A percentile compares a stretch with the other conserved stretches of the same genome.
Evolutionary conservation across 257 asterid species (phyloP).

Genomic region (Agastache rugosa): DNA sequence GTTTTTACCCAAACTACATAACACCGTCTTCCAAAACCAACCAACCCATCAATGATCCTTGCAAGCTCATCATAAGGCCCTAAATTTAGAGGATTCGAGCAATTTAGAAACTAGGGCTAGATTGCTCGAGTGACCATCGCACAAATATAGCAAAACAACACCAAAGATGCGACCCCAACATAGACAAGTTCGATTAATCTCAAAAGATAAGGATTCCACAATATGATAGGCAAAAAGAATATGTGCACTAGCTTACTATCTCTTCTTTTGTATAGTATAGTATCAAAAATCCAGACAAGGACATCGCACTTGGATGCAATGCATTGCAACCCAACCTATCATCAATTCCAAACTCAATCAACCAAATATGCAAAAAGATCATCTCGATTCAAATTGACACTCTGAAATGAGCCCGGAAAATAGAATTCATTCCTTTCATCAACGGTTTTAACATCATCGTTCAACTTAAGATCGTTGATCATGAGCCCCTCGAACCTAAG

Average conservation of each 20-base stretch:
- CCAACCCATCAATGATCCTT: slow-evolving; percentile 25
- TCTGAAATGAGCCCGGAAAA: slow-evolving; percentile 15
- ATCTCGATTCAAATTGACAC: slow-evolving; percentile 1
- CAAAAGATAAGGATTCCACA: slow-evolving; percentile 29
- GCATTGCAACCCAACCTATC: slow-evolving; percentile 30
- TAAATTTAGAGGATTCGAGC: slow-evolving; percentile 30
- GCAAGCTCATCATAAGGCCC: slow-evolving; percentile 23
- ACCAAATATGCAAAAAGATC: slow-evolving; percentile 12
- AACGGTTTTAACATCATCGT: slow-evolving; percentile 14
- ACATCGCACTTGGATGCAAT: slow-evolving; percentile 4
- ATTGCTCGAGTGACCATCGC: not conserved
- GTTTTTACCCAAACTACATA: not conserved
- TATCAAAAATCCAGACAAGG: not conserved
- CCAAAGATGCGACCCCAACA: slow-evolving; percentile 26
- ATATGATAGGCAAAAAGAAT: slow-evolving; percentile 26
- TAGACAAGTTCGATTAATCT: slow-evolving; percentile 16
- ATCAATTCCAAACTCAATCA: not conserved
- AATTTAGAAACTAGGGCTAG: not conserved
- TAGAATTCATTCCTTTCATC: slow-evolving; percentile 28
- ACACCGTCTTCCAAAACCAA: slow-evolving; percentile 27
- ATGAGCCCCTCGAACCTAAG: slow-evolving; percentile 1
- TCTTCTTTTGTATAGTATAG: slow-evolving; percentile 28
- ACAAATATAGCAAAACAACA: slow-evolving; percentile 23
- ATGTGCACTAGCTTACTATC: slow-evolving; percentile 24
- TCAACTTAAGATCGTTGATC: slow-evolving; percentile 27